phyloP scores from a whole-genome alignment of 768 basidiomycete genomes.

The Mycena vitilis region DNA sequence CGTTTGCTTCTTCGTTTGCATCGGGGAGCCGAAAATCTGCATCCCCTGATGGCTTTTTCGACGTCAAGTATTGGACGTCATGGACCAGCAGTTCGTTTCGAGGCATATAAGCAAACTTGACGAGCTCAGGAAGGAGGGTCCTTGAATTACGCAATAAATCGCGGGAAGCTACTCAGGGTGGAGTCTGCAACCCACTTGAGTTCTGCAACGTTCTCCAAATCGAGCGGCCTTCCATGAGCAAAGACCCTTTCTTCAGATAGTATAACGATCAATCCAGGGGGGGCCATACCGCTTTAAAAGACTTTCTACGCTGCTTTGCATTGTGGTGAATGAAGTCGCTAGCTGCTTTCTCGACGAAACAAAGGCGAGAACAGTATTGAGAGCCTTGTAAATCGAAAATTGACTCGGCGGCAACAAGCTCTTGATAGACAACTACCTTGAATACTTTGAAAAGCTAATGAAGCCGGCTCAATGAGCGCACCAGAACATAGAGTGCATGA shows the following conservation, averaged over 20 bases:
- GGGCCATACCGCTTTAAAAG: slow-evolving; percentile 74
- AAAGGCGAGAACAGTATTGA: slow-evolving; percentile 92
- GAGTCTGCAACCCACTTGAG: slow-evolving; percentile 67
- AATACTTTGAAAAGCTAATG: slow-evolving; percentile 53
- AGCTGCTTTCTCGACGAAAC: slow-evolving; percentile 84
- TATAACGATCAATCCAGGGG: neutral
- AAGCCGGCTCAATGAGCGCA: slow-evolving; percentile 10
- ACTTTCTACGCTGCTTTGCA: slow-evolving; percentile 84
- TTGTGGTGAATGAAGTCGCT: slow-evolving; percentile 80
- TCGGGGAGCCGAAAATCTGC: slow-evolving; percentile 53
- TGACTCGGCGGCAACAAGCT: neutral
- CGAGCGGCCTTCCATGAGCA: slow-evolving; percentile 68
- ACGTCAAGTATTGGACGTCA: slow-evolving; percentile 43
- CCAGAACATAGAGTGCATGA: slow-evolving; percentile 30
- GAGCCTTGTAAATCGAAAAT: slow-evolving; percentile 60
- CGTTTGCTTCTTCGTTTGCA: slow-evolving; percentile 46
- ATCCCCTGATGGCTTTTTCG: neutral
- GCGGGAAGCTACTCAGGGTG: neutral
- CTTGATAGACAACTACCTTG: slow-evolving; percentile 47
- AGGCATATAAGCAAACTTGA: slow-evolving; percentile 87
- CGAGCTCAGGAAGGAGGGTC: slow-evolving; percentile 82
- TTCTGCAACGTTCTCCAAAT: slow-evolving; percentile 82
- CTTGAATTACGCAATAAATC: slow-evolving; percentile 48
- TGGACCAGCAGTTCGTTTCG: slow-evolving; percentile 69
- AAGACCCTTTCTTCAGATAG: slow-evolving; percentile 17